Percentiles rank a stretch among this genome's conserved stretches.
Conservation (phyloP, 2,329 filamentous ascomycete genomes). For the Phaeosphaeria sp. region DNA sequence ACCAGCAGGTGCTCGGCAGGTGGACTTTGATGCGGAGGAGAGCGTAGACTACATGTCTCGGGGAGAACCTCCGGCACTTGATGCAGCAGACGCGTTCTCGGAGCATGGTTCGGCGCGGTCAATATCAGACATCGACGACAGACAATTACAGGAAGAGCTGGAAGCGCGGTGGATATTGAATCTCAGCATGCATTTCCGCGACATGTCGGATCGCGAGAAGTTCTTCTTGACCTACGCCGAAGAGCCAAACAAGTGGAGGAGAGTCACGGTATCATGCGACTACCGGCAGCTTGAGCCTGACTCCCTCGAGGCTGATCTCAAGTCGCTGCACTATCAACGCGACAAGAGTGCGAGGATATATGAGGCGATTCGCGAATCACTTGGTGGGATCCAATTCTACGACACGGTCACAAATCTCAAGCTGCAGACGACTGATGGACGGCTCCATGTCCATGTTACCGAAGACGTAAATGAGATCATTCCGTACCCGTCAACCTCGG, state of each 20-base stretch:
- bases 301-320: constrained; percentile 85
- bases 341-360: constrained; percentile 95
- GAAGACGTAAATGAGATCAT: constrained; percentile 97
- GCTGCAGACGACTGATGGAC: constrained; percentile 84
- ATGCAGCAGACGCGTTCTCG: constrained; percentile 35
- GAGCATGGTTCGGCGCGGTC: constrained; percentile 43
- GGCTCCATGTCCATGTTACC: constrained; percentile 95
- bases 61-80: constrained; percentile 32
- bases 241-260: constrained; percentile 77
- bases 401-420: constrained; percentile 95
- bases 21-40: constrained; percentile 39
- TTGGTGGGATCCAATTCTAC: constrained; percentile 95
- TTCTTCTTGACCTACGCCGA: constrained; percentile 97
- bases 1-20: constrained; percentile 38
- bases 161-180: constrained; percentile 95
- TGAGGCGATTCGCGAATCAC: constrained; percentile 88
- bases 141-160: constrained; percentile 77
- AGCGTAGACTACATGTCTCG: constrained; percentile 31
- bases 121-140: constrained; percentile 58
- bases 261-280: constrained; percentile 92
- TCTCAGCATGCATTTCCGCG: constrained; percentile 96
- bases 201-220: constrained; percentile 91
- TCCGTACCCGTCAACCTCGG: constrained; percentile 75
- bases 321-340: constrained; percentile 78
- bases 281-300: constrained; percentile 81